These are phyloP conservation scores for Phytophthora citricola DNA, from an alignment of 352 stramenopile species.

Conservation along the genomic window DNA sequence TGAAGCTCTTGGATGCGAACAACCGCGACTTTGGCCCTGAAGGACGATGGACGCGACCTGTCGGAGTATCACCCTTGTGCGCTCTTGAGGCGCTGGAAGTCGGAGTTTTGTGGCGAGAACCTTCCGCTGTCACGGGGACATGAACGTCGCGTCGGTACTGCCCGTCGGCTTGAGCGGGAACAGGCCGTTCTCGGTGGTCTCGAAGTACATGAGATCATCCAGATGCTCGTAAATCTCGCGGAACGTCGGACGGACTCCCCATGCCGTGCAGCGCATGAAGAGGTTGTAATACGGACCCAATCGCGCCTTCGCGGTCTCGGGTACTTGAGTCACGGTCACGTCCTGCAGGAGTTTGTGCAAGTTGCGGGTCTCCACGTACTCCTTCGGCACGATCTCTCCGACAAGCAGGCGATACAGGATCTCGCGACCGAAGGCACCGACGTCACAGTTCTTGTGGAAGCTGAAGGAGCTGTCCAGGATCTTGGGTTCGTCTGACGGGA, in stretches of 20 bases:
- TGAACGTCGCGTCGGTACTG: constrained; percentile 46
- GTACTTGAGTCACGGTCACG: constrained; percentile 69
- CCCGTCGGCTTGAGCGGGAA: constrained; percentile 78
- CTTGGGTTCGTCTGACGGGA: constrained; percentile 65
- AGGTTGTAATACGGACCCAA: constrained; percentile 74
- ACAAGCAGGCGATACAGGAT: constrained; percentile 84
- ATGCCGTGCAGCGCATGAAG: constrained; percentile 78
- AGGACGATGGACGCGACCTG: constrained; percentile 35
- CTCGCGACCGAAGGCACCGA: constrained; percentile 79
- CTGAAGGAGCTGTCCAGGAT: constrained; percentile 79
- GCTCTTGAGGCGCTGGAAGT: constrained; percentile 63
- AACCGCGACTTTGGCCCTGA: constrained; percentile 42
- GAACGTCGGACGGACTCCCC: constrained; percentile 83
- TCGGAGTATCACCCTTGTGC: constrained; percentile 62
- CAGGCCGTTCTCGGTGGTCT: constrained; percentile 73
- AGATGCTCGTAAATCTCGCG: constrained; percentile 82
- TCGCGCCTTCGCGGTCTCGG: constrained; percentile 56
- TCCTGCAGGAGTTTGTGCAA: constrained; percentile 83
- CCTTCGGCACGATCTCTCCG: constrained; percentile 78
- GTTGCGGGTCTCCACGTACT: constrained; percentile 73
- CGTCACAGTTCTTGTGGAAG: constrained; percentile 87
- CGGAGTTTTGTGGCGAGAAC: constrained; percentile 37
- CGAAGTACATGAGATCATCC: constrained; percentile 82
- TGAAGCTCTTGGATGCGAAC: constrained; percentile 58
- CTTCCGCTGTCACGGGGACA: constrained; percentile 58